Conservation (phyloP, 352 stramenopile genomes). For the Phytophthora quininea region DNA sequence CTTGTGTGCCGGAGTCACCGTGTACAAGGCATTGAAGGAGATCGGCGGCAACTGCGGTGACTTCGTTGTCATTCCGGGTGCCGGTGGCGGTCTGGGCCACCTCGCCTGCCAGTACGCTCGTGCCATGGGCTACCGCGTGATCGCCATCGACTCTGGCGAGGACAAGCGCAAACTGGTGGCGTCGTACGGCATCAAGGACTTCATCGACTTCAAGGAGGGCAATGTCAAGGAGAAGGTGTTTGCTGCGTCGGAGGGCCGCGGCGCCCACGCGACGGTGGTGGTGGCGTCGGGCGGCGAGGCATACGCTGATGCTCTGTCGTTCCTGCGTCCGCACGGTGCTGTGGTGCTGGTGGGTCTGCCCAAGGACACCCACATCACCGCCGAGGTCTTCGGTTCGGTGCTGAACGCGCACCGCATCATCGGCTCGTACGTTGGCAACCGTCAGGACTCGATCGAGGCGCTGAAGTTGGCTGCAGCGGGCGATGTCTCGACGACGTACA, state of each 20-base stretch:
- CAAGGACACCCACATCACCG: constrained; percentile 49
- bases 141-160: constrained; percentile 66
- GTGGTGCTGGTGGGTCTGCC: constrained; percentile 74
- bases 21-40: constrained; percentile 78
- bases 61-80: constrained; percentile 62
- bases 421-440: constrained; percentile 60
- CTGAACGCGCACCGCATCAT: constrained; percentile 53
- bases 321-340: constrained; percentile 67
- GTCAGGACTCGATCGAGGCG: constrained; percentile 59
- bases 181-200: constrained; percentile 66
- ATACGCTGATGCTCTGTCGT: constrained; percentile 52
- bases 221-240: constrained; percentile 50
- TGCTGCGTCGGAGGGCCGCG: constrained; percentile 39
- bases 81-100: constrained; percentile 78
- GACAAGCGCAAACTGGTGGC: constrained; percentile 64
- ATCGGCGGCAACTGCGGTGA: constrained; percentile 46
- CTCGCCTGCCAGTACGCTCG: constrained; percentile 77
- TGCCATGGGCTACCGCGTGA: constrained; percentile 69
- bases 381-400: constrained; percentile 45
- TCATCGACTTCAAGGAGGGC: constrained; percentile 72
- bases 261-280: constrained; percentile 71
- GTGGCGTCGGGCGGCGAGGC: constrained; percentile 66
- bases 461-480: constrained; percentile 53
- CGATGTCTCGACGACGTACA: constrained; percentile 49
- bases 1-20: constrained; percentile 87